Conservation (phyloP, 805 yeast genomes). For the Kodamaea kaohsiungensis region DNA sequence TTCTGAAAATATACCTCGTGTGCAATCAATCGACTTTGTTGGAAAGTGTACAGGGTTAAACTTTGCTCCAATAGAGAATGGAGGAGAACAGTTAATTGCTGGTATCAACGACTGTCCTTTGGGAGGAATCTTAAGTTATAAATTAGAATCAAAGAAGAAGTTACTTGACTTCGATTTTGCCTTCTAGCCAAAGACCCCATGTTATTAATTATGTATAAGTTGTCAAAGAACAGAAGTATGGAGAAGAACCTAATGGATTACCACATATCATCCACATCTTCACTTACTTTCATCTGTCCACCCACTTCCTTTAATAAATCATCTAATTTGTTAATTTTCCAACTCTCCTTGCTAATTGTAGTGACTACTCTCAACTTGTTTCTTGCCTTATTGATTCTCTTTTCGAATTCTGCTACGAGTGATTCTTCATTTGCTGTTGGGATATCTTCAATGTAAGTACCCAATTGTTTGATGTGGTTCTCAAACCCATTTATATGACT, state of each 20-base stretch:
- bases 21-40: constrained; percentile 53
- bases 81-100: constrained; percentile 50
- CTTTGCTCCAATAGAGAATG: constrained; percentile 44
- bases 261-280: constrained; percentile 46
- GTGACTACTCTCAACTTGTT: constrained; percentile 61
- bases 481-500: constrained; percentile 15
- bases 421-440: constrained; percentile 47
- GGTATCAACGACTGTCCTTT: constrained; percentile 57
- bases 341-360: constrained; percentile 28
- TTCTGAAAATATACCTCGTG: constrained; percentile 20
- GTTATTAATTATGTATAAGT: no score
- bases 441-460: constrained; percentile 20
- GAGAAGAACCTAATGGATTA: constrained; percentile 13
- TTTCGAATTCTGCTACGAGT: constrained; percentile 58
- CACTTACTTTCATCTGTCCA: constrained; percentile 37
- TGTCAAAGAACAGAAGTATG: no score
- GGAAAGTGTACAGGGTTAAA: constrained; percentile 62
- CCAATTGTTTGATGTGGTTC: constrained; percentile 30
- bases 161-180: constrained; percentile 43
- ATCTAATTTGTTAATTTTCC: constrained; percentile 34
- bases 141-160: constrained; percentile 34
- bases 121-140: constrained; percentile 58
- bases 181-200: constrained; percentile 18
- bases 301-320: constrained; percentile 37
- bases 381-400: constrained; percentile 51